Percentiles rank a stretch among this genome's conserved stretches.
Evolutionary conservation across 23 red algal species (phyloP).

Genomic region (Gracilariopsis chorda): DNA sequence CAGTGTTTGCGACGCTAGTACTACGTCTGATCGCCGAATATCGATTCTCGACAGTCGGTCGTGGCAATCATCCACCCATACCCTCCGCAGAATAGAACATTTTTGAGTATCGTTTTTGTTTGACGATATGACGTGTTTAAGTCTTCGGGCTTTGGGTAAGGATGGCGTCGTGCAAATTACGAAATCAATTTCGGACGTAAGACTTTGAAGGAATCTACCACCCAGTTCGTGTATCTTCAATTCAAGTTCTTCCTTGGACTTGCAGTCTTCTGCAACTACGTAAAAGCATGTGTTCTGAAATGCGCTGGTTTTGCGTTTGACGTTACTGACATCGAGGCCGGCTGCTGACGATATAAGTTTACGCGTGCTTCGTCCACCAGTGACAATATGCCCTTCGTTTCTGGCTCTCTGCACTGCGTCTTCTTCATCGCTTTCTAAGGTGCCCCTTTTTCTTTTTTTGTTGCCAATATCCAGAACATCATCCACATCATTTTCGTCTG

Average conservation of each 20-base stretch:
- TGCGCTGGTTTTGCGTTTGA: not conserved
- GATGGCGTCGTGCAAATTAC: not conserved
- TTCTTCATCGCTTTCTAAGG: slow-evolving; percentile 22
- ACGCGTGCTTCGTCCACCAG: slow-evolving; percentile 14
- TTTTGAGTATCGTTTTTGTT: not conserved
- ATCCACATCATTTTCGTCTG: slow-evolving; percentile 62
- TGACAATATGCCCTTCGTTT: slow-evolving; percentile 38
- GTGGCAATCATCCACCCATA: slow-evolving; percentile 33
- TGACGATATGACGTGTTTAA: not conserved
- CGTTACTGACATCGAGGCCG: slow-evolving; percentile 8
- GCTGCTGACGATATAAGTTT: not conserved
- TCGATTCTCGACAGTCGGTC: not conserved
- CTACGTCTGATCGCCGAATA: not conserved
- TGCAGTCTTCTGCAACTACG: not conserved
- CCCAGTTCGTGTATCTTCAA: slow-evolving; percentile 44
- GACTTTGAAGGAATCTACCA: slow-evolving; percentile 22
- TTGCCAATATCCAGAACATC: not conserved
- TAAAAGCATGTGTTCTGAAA: slow-evolving; percentile 30
- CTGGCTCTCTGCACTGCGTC: not conserved
- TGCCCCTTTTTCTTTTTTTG: not conserved
- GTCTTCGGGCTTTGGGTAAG: not conserved
- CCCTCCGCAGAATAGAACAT: slow-evolving; percentile 23
- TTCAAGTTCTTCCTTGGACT: slow-evolving; percentile 42
- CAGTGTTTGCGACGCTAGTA: not conserved
- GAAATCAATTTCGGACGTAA: slow-evolving; percentile 13